phyloP scores from a whole-genome alignment of 2,329 filamentous ascomycete species.

The Emydomyces testavorans region DNA sequence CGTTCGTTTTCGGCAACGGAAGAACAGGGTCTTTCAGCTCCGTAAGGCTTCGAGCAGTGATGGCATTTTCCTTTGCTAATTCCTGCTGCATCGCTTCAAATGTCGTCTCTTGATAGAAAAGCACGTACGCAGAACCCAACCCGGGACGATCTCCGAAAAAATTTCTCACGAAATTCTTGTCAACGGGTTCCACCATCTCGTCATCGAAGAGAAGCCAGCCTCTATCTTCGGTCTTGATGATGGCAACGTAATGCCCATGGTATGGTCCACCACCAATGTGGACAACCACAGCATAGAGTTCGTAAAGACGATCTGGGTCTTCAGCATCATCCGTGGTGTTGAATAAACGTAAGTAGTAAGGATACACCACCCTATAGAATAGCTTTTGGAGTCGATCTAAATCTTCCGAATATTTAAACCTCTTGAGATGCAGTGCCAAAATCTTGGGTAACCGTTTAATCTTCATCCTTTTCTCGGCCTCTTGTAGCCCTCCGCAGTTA shows the following conservation, averaged over 20 bases:
- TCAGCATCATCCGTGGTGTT: slow-evolving; percentile 94
- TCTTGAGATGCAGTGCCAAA: slow-evolving; percentile 81
- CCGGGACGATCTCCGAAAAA: slow-evolving; percentile 93
- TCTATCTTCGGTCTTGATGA: slow-evolving; percentile 92
- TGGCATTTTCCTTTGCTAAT: slow-evolving; percentile 64
- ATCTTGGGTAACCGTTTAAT: slow-evolving; percentile 90
- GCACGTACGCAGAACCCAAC: slow-evolving; percentile 85
- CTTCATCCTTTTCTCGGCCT: slow-evolving; percentile 99
- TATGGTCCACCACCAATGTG: slow-evolving; percentile 96
- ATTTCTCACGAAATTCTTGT: slow-evolving; percentile 89
- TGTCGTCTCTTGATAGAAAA: slow-evolving; percentile 93
- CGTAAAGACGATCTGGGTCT: slow-evolving; percentile 86
- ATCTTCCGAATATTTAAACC: slow-evolving; percentile 98
- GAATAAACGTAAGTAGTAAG: slow-evolving; percentile 90
- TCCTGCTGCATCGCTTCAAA: slow-evolving; percentile 59
- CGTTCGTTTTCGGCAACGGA: slow-evolving; percentile 24
- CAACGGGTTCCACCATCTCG: slow-evolving; percentile 95
- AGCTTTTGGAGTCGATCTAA: slow-evolving; percentile 87
- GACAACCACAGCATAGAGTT: slow-evolving; percentile 92
- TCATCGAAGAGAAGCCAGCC: slow-evolving; percentile 97
- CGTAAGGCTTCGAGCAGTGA: slow-evolving; percentile 36
- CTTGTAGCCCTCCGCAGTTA: slow-evolving; percentile 88
- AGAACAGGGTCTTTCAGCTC: slow-evolving; percentile 28
- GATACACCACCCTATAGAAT: slow-evolving; percentile 93
- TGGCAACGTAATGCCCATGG: slow-evolving; percentile 93